Conservation (phyloP, 2,329 filamentous ascomycete species). For the Aspergillus fumigatus region DNA sequence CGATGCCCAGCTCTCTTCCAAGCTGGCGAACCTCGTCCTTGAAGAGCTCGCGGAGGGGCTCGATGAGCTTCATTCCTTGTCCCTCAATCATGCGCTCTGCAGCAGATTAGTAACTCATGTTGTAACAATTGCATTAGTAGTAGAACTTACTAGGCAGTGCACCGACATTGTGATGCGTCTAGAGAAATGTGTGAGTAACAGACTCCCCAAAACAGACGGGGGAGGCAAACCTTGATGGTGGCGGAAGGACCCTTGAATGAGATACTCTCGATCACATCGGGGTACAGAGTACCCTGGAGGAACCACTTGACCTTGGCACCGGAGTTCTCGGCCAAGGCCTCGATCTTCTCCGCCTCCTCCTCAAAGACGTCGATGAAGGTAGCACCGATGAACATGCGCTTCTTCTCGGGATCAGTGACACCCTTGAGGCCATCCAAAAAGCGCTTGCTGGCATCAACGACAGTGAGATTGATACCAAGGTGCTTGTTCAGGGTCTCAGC, state of each 20-base stretch:
- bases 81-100: constrained; percentile 48
- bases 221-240: constrained; percentile 55
- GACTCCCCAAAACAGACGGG: not conserved
- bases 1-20: constrained; percentile 65
- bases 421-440: constrained; percentile 77
- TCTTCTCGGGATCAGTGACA: constrained; percentile 74
- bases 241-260: constrained; percentile 68
- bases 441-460: constrained; percentile 71
- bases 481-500: constrained; percentile 73
- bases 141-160: constrained; percentile 11
- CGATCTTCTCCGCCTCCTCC: constrained; percentile 69
- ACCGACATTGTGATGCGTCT: constrained; percentile 54
- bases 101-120: not conserved
- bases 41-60: constrained; percentile 75
- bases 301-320: constrained; percentile 76
- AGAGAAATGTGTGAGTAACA: not conserved
- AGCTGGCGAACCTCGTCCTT: constrained; percentile 75
- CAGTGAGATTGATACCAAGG: constrained; percentile 84
- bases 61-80: constrained; percentile 52
- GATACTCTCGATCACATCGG: constrained; percentile 66
- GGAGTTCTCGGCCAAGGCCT: constrained; percentile 64
- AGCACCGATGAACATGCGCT: constrained; percentile 84
- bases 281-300: constrained; percentile 80
- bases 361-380: constrained; percentile 83
- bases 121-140: not conserved